A percentile compares a stretch with the other conserved stretches of the same genome.
These are phyloP conservation scores for Quercus agrifolia DNA, from an alignment of 306 rosid species.

Conservation along the genomic window DNA sequence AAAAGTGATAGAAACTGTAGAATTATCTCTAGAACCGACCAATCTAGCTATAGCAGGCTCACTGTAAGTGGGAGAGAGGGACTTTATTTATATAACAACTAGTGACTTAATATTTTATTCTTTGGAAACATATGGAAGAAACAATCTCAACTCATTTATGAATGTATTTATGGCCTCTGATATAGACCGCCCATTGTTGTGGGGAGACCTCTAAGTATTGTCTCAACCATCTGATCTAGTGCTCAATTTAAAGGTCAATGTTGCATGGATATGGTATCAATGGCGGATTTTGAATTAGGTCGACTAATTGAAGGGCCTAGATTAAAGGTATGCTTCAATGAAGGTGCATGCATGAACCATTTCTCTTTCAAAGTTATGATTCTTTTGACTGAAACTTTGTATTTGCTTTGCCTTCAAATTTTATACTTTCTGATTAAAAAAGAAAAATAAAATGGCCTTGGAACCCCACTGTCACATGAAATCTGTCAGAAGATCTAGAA, in stretches of 20 bases:
- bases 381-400: slow-evolving; percentile 26
- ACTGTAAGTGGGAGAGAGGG: slow-evolving; percentile 31
- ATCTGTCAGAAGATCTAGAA: slow-evolving; percentile 49
- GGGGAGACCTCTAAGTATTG: slow-evolving; percentile 22
- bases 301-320: slow-evolving; percentile 15
- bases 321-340: slow-evolving; percentile 18
- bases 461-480: slow-evolving; percentile 79
- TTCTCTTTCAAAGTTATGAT: slow-evolving; percentile 2
- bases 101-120: slow-evolving; percentile 8
- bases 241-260: slow-evolving; percentile 23
- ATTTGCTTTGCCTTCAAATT: slow-evolving; percentile 23
- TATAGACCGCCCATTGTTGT: slow-evolving; percentile 60
- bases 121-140: not conserved
- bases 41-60: slow-evolving; percentile 34
- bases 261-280: slow-evolving; percentile 21
- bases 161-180: slow-evolving; percentile 31
- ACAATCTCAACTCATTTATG: slow-evolving; percentile 34
- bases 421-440: slow-evolving; percentile 21
- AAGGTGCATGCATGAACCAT: slow-evolving; percentile 55
- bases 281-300: slow-evolving; percentile 30
- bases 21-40: slow-evolving; percentile 40
- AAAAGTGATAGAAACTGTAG: slow-evolving; percentile 26
- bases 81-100: slow-evolving; percentile 49
- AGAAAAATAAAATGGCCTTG: slow-evolving; percentile 14
- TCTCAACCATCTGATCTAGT: slow-evolving; percentile 25